Evolutionary conservation across 495 filamentous ascomycete genomes (phyloP).

Genomic region (Xanthoparmelia taractica): DNA sequence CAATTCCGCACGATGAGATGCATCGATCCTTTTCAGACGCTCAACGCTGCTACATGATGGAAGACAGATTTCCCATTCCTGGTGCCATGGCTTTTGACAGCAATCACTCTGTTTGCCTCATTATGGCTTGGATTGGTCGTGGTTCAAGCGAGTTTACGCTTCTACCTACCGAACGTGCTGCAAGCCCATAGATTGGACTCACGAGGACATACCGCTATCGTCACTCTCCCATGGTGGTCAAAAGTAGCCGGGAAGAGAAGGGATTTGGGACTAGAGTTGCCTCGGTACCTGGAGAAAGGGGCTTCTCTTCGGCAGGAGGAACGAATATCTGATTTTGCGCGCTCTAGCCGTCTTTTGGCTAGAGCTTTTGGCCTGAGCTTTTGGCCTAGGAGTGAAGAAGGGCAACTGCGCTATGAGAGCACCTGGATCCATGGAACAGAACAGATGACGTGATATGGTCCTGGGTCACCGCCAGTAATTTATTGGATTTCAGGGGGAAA

Average conservation of each 20-base stretch:
- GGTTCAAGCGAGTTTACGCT: too few relatives aligned
- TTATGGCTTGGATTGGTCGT: too few relatives aligned
- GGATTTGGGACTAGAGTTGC: neutral
- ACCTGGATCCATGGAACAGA: too few relatives aligned
- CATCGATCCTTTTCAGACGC: neutral
- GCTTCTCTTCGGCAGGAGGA: neutral
- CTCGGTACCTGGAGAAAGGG: neutral
- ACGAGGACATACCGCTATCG: too few relatives aligned
- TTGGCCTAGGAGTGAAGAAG: too few relatives aligned
- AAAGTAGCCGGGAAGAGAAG: neutral
- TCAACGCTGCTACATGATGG: neutral
- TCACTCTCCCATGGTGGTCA: neutral
- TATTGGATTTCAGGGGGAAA: too few relatives aligned
- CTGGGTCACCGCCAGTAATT: too few relatives aligned
- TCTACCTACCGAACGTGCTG: too few relatives aligned
- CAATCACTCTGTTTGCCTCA: neutral
- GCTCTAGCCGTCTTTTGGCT: conserved; percentile 1
- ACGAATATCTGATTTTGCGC: neutral
- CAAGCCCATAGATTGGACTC: too few relatives aligned
- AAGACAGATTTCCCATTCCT: neutral
- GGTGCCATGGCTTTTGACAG: neutral
- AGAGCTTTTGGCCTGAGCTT: too few relatives aligned
- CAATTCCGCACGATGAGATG: neutral
- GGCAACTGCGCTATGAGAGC: too few relatives aligned
- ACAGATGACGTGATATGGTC: too few relatives aligned